Base-by-base conservation (phyloP, 345 rosid genomes). In the Rhodamnia argentea region DNA sequence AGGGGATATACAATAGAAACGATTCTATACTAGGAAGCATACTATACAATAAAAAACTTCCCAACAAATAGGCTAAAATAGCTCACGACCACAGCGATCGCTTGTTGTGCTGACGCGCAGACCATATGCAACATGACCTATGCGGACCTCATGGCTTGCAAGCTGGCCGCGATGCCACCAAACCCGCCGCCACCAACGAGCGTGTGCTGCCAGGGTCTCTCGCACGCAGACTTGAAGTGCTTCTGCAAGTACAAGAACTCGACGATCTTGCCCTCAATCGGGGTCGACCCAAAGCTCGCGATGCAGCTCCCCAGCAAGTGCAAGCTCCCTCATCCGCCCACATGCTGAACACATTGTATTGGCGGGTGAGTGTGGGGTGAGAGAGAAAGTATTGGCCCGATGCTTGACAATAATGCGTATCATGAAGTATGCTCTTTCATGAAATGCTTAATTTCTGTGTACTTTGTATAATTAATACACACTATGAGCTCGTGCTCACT, bases 231-330 rank as follows among this genome's bases (percentile, higher is more conserved):
- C 88, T 2, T 90, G 84, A 60, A 15, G 7, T 94, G 96, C 88
- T 92, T 94, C 60, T 94, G 96, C 92, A 81, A 86, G 18, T 91
- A 90, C 88, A 91, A 89, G 88, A 92, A 90, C 86, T 94, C 94
- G 24, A 84, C 82, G 11, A 15, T 92, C 37, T 86, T 94, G 86
- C 94, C 94, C 52, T 87, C 91, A 7, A 87, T 91, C 32, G 96
- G 96, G 0, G 90, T 92, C 16, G 94, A 94, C 57, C 94, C 96
- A 4, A 90, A 92, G 8, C 96, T 94, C 22, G 94, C 93, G 84
- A 42, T 92, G 88, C 89, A 92, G 86, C 93, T 92, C 55, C 94
- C 94, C n/a, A 82, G 37, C 57, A 89, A 90, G 88, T 92, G 96
- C 91, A 88, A 86, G 13, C 89, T 92, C 78, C 91, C 94, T 86